Conservation (phyloP, 108 stramenopile species). For the Pseudonitzschia pungens region DNA sequence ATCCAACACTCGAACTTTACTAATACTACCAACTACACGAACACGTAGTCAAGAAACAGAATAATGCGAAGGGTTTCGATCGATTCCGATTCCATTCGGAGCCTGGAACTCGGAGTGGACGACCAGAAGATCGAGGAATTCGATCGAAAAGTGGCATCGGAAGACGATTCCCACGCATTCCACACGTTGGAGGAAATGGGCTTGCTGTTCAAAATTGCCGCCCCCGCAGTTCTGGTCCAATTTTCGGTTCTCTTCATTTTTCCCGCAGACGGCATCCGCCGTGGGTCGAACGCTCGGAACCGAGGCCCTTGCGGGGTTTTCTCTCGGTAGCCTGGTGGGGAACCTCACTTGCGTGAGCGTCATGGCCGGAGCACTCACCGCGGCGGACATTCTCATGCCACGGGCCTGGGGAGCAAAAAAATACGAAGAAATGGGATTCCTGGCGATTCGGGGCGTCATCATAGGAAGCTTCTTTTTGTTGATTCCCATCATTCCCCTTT, state of each 20-base stretch:
- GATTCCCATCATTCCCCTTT: constrained; percentile 35
- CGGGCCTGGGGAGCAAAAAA: constrained; percentile 38
- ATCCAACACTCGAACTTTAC: no score
- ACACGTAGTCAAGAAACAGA: not conserved
- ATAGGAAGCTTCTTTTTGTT: constrained; percentile 32
- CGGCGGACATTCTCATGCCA: constrained; percentile 52
- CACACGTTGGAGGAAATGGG: constrained; percentile 32
- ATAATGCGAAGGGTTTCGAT: constrained; percentile 6
- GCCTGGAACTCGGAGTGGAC: constrained; percentile 5
- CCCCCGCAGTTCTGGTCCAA: constrained; percentile 30
- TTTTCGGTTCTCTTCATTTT: constrained; percentile 41
- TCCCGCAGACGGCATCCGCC: constrained; percentile 43
- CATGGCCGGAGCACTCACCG: constrained; percentile 45
- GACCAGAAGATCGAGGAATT: not conserved
- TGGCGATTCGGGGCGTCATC: constrained; percentile 43
- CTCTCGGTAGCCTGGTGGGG: constrained; percentile 48
- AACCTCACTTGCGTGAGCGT: constrained; percentile 51
- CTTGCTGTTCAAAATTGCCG: not conserved
- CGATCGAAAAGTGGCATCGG: not conserved
- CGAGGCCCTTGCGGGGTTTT: constrained; percentile 50
- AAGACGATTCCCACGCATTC: constrained; percentile 21
- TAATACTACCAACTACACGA: no score
- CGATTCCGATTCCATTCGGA: constrained; percentile 1
- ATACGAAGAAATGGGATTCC: constrained; percentile 39
- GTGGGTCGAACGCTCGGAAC: constrained; percentile 47